These are phyloP conservation scores for Auxenochlorella pyrenoidosa DNA, from an alignment of 139 green algal species.

Conservation along the genomic window DNA sequence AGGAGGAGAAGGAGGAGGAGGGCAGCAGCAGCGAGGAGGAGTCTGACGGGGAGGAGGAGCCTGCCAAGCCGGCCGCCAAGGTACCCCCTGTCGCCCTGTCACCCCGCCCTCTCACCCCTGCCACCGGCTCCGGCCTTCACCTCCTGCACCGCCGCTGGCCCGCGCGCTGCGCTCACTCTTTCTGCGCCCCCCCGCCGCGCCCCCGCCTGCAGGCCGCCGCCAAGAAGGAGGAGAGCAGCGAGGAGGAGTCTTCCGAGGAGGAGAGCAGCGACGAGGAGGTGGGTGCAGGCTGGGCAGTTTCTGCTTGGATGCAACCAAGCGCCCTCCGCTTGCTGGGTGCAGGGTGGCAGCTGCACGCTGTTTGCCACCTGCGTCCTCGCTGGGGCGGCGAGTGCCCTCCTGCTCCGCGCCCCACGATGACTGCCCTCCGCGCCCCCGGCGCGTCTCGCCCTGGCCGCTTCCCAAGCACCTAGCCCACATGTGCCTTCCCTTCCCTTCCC, in stretches of 20 bases:
- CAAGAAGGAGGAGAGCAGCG: slow-evolving; percentile 19
- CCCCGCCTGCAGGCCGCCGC: background rate
- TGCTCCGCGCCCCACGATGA: too few relatives aligned
- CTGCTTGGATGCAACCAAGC: too few relatives aligned
- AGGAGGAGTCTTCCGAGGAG: slow-evolving; percentile 43
- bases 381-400: too few relatives aligned
- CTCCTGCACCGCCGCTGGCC: background rate
- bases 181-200: background rate
- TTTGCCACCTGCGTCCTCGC: too few relatives aligned
- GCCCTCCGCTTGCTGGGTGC: too few relatives aligned
- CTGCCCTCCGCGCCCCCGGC: too few relatives aligned
- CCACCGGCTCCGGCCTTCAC: background rate
- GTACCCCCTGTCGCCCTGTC: background rate
- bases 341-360: too few relatives aligned
- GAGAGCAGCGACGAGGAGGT: background rate
- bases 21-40: slow-evolving; percentile 24
- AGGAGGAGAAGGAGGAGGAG: slow-evolving; percentile 16
- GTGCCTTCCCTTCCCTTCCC: too few relatives aligned
- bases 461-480: too few relatives aligned
- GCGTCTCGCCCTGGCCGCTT: too few relatives aligned
- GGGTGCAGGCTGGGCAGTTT: too few relatives aligned
- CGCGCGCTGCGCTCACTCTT: background rate
- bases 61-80: slow-evolving; percentile 8
- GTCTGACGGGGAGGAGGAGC: slow-evolving; percentile 21
- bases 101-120: background rate